Base-by-base conservation (phyloP, 1,139 yeast species). In the Hyphopichia buzzinii region DNA sequence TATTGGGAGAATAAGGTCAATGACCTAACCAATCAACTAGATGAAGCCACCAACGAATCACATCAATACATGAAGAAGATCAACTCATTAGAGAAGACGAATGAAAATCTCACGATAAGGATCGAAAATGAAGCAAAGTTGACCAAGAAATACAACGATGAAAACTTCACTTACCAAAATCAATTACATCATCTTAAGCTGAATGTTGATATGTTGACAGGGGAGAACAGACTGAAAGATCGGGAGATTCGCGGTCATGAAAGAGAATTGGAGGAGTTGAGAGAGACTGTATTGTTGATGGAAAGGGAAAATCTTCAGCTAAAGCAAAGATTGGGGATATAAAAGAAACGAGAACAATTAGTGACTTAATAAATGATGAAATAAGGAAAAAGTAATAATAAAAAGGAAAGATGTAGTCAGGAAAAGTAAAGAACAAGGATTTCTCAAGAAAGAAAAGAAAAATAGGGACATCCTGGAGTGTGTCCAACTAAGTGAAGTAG, bases 271-370 rank as follows among this genome's bases (percentile, higher is more conserved):
- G 42, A 72, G 6, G 81, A 79, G 35, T 61, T 74, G 44, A 76
- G 75, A 45, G 87, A 81, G 43, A 64, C 64, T 32, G 61, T 77
- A 36, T 57, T 79, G 40, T 61, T 74, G 39, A 55, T 83, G 44
- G 89, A 85, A 55, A 77, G 70, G 49, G 95, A 86, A 52, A 59
- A 84, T 13, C 68, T 76, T 34, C 81, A 78, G 40, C 79, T 89
- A 78, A 77, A 76, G 49, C 66, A 65, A 24, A 55, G 52, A 38
- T 42, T 63, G 17, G 62, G 63, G 11, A 39, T 51, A 12, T 34
- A 27, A 34, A 26, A 21, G 11, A 28, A 26, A 26, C 29, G 7
- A 26, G 5, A 26, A 26, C 29, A n/a, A n/a, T n/a, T n/a, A n/a
- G n/a, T n/a, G n/a, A n/a, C n/a, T n/a, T n/a, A n/a, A n/a, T n/a